Evolutionary conservation across 2,329 filamentous ascomycete genomes (phyloP).

Genomic region (Epichloe aotearoae): DNA sequence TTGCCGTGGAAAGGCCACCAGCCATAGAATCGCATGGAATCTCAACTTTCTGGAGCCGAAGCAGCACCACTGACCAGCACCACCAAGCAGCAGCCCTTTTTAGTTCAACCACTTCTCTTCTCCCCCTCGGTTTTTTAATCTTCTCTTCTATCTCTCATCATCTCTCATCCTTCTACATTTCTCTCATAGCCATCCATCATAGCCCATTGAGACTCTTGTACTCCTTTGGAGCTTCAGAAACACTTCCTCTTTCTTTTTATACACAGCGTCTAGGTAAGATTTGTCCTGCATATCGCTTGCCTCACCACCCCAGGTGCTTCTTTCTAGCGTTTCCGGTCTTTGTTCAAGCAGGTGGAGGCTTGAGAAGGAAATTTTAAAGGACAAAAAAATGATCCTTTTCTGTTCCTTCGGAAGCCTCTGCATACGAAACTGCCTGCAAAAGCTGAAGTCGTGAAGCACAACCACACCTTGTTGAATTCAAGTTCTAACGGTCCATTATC

Average conservation of each 20-base stretch:
- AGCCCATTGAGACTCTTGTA: slow-evolving; percentile 11
- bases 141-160: slow-evolving; percentile 11
- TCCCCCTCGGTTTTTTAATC: slow-evolving; percentile 12
- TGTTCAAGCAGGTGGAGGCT: not conserved
- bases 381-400: not conserved
- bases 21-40: slow-evolving; percentile 35
- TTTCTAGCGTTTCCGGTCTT: not conserved
- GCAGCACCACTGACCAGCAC: slow-evolving; percentile 1
- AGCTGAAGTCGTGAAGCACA: not conserved
- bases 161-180: slow-evolving; percentile 9
- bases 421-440: no score
- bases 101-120: slow-evolving; percentile 15
- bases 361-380: not conserved
- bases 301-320: not conserved
- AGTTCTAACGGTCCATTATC: not conserved
- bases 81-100: slow-evolving; percentile 20
- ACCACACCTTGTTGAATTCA: not conserved
- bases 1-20: slow-evolving; percentile 16
- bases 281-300: not conserved
- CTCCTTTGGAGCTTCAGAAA: slow-evolving; percentile 2
- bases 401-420: not conserved
- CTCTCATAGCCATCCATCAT: slow-evolving; percentile 2
- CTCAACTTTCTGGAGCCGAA: slow-evolving; percentile 19
- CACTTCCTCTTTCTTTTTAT: slow-evolving; percentile 7
- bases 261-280: slow-evolving; percentile 13